Percentiles rank a stretch among this genome's conserved stretches.
Evolutionary conservation across 177 flowering plant genomes (phyloP).

Genomic region (Vitis hybrid): DNA sequence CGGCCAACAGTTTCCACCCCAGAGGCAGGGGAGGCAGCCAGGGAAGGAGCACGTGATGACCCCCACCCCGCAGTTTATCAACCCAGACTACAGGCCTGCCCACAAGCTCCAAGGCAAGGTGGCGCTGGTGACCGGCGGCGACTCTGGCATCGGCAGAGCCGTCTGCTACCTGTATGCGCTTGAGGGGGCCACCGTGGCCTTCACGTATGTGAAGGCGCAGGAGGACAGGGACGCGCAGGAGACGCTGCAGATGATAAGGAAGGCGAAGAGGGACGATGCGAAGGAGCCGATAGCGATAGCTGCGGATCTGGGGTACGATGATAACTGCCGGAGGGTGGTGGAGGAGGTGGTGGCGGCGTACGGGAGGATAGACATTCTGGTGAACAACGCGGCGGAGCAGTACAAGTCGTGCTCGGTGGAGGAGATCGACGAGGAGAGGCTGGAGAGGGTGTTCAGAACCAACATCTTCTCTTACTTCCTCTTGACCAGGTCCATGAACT

Average conservation of each 20-base stretch:
- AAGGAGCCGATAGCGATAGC: slow-evolving; percentile 56
- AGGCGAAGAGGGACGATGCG: slow-evolving; percentile 37
- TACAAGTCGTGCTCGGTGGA: slow-evolving; percentile 40
- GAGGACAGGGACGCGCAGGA: slow-evolving; percentile 78
- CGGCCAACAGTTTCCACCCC: slow-evolving; percentile 36
- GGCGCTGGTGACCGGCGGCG: slow-evolving; percentile 79
- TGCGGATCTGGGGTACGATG: slow-evolving; percentile 63
- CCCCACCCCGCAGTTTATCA: slow-evolving; percentile 33
- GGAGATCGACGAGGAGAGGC: slow-evolving; percentile 57
- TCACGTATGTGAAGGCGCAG: slow-evolving; percentile 64
- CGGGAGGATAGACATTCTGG: slow-evolving; percentile 67
- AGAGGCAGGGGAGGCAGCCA: slow-evolving; percentile 47
- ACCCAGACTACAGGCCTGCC: slow-evolving; percentile 40
- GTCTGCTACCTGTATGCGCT: slow-evolving; percentile 55
- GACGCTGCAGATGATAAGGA: slow-evolving; percentile 46
- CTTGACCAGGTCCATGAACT: slow-evolving; percentile 35
- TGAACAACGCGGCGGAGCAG: slow-evolving; percentile 81
- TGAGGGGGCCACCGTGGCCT: slow-evolving; percentile 82
- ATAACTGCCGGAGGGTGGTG: slow-evolving; percentile 66
- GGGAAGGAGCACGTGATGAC: slow-evolving; percentile 54
- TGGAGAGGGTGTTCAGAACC: slow-evolving; percentile 74
- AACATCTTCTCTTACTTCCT: slow-evolving; percentile 73
- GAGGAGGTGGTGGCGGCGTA: slow-evolving; percentile 60
- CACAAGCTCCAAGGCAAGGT: slow-evolving; percentile 77
- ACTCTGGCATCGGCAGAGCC: slow-evolving; percentile 81